Evolutionary conservation across 495 filamentous ascomycete species (phyloP).

Genomic region (Neurospora sp.): DNA sequence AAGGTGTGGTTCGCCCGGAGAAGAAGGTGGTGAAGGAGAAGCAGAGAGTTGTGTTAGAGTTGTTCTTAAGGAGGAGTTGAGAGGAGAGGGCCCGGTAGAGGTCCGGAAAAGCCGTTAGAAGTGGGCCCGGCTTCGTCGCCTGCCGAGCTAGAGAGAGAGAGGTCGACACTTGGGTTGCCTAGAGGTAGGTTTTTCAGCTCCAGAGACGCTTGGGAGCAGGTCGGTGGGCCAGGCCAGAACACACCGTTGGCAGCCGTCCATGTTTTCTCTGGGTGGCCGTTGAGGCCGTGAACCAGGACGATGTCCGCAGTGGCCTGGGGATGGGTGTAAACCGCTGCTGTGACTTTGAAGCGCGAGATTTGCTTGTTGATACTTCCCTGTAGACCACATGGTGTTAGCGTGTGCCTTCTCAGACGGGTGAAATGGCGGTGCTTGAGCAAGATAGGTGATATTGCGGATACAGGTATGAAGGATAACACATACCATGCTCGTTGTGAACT

Average conservation of each 20-base stretch:
- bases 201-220: slow-evolving; percentile 54
- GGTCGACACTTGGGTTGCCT: no score
- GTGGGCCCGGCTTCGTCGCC: no score
- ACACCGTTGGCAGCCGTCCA: slow-evolving; percentile 60
- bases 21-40: slow-evolving; percentile 37
- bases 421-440: no score
- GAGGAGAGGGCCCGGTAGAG: slow-evolving; percentile 4
- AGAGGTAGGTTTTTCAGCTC: slow-evolving; percentile 39
- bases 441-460: no score
- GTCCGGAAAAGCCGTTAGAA: no score
- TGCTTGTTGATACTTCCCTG: slow-evolving; percentile 41
- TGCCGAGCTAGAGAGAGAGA: no score
- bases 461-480: no score
- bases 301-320: slow-evolving; percentile 54
- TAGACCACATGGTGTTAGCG: not conserved
- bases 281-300: slow-evolving; percentile 75
- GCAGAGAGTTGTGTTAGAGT: slow-evolving; percentile 28
- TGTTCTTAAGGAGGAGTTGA: slow-evolving; percentile 25
- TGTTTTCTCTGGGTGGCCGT: slow-evolving; percentile 63
- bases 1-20: slow-evolving; percentile 10
- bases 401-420: no score
- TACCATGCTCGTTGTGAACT: no score
- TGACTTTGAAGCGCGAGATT: slow-evolving; percentile 59
- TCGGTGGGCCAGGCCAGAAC: slow-evolving; percentile 83
- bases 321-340: slow-evolving; percentile 55